Evolutionary conservation across 352 stramenopile genomes (phyloP), one percentile per base, ranked within the genome.

Genomic region (Globisporangium okanoganense): DNA sequence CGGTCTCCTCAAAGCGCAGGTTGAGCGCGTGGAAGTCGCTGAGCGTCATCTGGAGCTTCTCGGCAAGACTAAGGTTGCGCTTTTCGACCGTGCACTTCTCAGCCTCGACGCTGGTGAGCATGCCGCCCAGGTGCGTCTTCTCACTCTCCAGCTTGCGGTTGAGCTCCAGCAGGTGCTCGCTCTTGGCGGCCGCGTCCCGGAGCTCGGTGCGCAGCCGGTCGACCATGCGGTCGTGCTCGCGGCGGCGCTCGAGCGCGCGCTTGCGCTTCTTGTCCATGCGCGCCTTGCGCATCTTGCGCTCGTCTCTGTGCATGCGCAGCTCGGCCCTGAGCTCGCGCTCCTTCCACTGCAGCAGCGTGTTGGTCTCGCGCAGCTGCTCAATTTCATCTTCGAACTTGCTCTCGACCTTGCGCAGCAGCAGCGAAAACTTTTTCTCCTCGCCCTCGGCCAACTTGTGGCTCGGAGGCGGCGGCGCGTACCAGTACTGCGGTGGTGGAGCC

Each of bases 341-440:
- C 41, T 84, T 82, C 75, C 79, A 90, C 35, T 70, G 59, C 27
- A 90, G 75, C 61, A 88, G 66, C 14, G 81, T 75, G 62, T 88
- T 88, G 45, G 82, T 72, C 55, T 92, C 78, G 40, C 83, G 82
- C 7, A 93, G 72, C 41, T 76, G 66, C 52, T 93, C 83, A 18
- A 93, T 69, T 51, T 94, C 81, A 64, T 93, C 83, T 59, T 85
- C 70, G 55, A 88, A 89, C 58, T 90, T 90, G 60, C 76, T 88
- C 64, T 94, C 85, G 18, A 92, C 57, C 49, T 88, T 86, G 38
- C 85, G 81, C 51, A 92, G 67, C 51, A 92, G 72, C 62, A 92
- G 60, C 65, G 85, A 88, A 59, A 92, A 72, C 45, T 78, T 80
- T 62, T 70, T 72, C 41, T 78, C 69, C 49, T 75, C 73, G 59